phyloP scores from a whole-genome alignment of 306 rosid species.

The Bauhinia variegata region DNA sequence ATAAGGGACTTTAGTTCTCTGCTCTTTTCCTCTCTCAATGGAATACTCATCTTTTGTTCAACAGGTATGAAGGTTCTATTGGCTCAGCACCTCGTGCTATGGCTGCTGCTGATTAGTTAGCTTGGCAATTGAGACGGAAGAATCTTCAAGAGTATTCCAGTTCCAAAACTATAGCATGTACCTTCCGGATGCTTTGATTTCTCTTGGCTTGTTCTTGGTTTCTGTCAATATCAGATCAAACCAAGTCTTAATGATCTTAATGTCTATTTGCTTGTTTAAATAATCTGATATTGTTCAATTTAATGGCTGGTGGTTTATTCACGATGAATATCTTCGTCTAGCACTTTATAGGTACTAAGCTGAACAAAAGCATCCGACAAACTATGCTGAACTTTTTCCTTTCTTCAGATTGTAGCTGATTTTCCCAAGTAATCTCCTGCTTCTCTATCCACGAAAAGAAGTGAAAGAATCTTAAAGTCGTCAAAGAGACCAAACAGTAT shows the following conservation, averaged over 20 bases:
- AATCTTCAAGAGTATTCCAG: conserved; percentile 47
- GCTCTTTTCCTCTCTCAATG: neutral
- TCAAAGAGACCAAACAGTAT: neutral
- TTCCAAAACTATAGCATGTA: conserved; percentile 23
- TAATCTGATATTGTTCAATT: neutral
- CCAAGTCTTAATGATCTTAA: neutral
- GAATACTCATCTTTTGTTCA: conserved; percentile 9
- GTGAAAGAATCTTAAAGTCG: conserved; percentile 19
- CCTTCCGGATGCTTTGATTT: neutral
- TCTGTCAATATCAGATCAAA: conserved; percentile 2
- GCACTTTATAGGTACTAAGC: neutral
- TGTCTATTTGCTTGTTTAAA: neutral
- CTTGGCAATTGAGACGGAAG: conserved; percentile 69
- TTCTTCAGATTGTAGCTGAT: neutral
- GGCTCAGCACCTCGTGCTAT: conserved; percentile 94
- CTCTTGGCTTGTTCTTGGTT: neutral
- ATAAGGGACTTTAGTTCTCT: neutral
- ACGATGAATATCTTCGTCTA: neutral
- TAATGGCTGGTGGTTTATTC: neutral
- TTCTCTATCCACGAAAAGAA: conserved; percentile 16
- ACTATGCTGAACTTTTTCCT: neutral
- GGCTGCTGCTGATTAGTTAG: conserved; percentile 80
- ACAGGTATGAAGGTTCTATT: conserved; percentile 90
- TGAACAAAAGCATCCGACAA: conserved; percentile 10
- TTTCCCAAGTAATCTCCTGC: conserved; percentile 8